Evolutionary conservation across 2,329 filamentous ascomycete species (phyloP), one percentile per base, ranked within the genome.

Genomic region (Scolecobasidium constrictum): DNA sequence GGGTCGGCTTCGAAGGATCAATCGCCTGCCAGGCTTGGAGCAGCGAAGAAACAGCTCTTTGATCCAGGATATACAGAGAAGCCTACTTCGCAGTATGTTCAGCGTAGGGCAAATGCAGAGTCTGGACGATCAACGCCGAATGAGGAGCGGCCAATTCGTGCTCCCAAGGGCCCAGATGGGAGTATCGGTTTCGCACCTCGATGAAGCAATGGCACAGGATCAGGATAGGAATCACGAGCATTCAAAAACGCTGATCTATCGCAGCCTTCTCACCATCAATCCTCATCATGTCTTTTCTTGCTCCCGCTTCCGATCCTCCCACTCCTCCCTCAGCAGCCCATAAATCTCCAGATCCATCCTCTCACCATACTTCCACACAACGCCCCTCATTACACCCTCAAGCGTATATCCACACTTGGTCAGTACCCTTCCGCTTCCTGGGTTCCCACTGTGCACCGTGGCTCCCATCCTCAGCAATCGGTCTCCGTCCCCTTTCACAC

Each of bases 161-260:
- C 76, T 54, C 87, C 88, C 2, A 75, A 76, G 53, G 86, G 86
- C 7, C 88, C 88, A 7, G 84, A 93, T 56, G 73, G 74, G 37
- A 84, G 71, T 56, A n/a, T n/a, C n/a, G n/a, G n/a, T n/a, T n/a
- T n/a, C n/a, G n/a, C n/a, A n/a, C n/a, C n/a, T n/a, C n/a, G n/a
- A n/a, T n/a, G n/a, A n/a, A n/a, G n/a, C n/a, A n/a, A n/a, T n/a
- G n/a, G n/a, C n/a, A n/a, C n/a, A n/a, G n/a, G n/a, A n/a, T n/a
- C n/a, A n/a, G n/a, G n/a, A n/a, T n/a, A n/a, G n/a, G n/a, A n/a
- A n/a, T n/a, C n/a, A n/a, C n/a, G n/a, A n/a, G n/a, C n/a, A n/a
- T n/a, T n/a, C n/a, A n/a, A n/a, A n/a, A n/a, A n/a, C n/a, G n/a
- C n/a, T n/a, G n/a, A n/a, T n/a, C n/a, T n/a, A n/a, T n/a, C n/a